Evolutionary conservation across 2,329 filamentous ascomycete genomes (phyloP), one percentile per base, ranked within the genome.

Genomic region (Talaromyces funiculosus): DNA sequence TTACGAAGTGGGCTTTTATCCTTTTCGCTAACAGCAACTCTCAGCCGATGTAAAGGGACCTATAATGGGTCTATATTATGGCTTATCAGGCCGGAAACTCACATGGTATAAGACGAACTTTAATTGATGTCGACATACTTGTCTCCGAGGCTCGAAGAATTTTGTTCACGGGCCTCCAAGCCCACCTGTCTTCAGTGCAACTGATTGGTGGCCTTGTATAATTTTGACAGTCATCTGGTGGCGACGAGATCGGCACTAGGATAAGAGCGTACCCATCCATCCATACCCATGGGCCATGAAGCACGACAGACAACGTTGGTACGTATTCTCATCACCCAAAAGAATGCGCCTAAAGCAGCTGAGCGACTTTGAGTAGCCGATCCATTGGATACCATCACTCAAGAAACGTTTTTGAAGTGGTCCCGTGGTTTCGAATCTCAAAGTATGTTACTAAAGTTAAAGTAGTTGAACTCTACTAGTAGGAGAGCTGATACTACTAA

Each of bases 231-330:
- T 54, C 51, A 29, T 40, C 33, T 54, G 33, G 31, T 54, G 51
- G 35, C 35, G 51, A 54, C 22, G 51, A 54, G 51, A 54, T 54
- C 51, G 51, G 35, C 51, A n/a, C 51, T 54, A 54, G 47, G 47
- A 51, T 51, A 12, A 18, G 47, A 33, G 29, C 22, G 5, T 31
- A 33, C 35, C 29, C 29, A 51, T 51, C 26, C 45, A 18, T 33
- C 45, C 26, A 51, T 51, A 33, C 18, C 22, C 47, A 33, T 51
- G 47, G 47, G n/a, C 29, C n/a, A 51, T 33, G 10, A 33, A 33
- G 29, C n/a, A 33, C 29, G 9, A 10, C 26, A 33, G 26, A 51
- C 45, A 47, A 47, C 20, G n/a, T 20, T 20, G 2, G 16, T 20
- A 20, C 38, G 38, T 42, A 20, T 10, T 29, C 14, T 26, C 26